Base-by-base conservation (phyloP, 73 alveolate species). In the Paramecium sexaurelia region DNA sequence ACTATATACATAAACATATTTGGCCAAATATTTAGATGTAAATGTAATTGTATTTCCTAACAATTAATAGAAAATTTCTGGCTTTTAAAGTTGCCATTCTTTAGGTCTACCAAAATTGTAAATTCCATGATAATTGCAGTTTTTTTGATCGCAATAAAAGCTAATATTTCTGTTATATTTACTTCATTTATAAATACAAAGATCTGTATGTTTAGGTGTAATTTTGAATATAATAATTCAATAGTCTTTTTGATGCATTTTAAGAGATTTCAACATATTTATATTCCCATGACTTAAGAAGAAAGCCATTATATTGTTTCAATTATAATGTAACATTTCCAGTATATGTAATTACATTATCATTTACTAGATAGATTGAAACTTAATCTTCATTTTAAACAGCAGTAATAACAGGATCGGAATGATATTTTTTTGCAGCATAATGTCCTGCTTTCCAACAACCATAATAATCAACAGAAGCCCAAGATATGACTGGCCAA, bases 401-500 rank as follows among this genome's bases (percentile, higher is more conserved):
- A 17, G 41, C 55, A 19, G 43, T 10, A 4, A 78, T 1, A 17
- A 24, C 71, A 41, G 90, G 90, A 41, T 78, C 90, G 1, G 43
- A 29, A 26, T 78, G 90, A 40, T 19, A 41, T 75, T 78, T 40
- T 26, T 78, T 78, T 10, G 90, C 90, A 24, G 90, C 90, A 41
- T 78, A 96, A 92, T 95, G 96, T 56, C 93, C 92, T 20, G 94
- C 97, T 92, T 96, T 96, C 99, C 99, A 96, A 68, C 94, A 82
- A 10, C 98, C 98, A 84, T 96, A 96, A 85, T 85, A 96, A 92
- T 96, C 99, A 36, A 96, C 96, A n/a, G 98, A 88, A 6, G 99
- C 97, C 99, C 99, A 96, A 19, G 99, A 96, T 43, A 96, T 95
- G 0, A 95, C 99, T 11, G 99, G 98, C 99, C 99, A 96, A 3